Percentiles rank a stretch among this genome's conserved stretches.
Evolutionary conservation across 2,329 filamentous ascomycete species (phyloP).

Genomic region (Calonectria pseudoturangicola): DNA sequence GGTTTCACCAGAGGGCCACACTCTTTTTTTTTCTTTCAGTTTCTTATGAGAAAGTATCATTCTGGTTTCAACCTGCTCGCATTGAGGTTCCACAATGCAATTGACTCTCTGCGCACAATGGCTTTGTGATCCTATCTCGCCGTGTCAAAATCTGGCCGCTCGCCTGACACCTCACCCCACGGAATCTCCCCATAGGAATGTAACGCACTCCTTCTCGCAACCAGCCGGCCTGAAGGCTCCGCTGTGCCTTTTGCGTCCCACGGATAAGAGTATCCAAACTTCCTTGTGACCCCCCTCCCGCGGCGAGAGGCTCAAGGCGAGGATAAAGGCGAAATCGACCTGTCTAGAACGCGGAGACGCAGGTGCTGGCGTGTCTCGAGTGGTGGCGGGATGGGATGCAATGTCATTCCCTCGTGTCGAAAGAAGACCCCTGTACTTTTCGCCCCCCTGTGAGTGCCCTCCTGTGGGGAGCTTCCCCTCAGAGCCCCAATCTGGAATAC

Average conservation of each 20-base stretch:
- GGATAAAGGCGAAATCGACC: not conserved
- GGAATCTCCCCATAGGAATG: conserved; percentile 17
- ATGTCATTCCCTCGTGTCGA: conserved; percentile 35
- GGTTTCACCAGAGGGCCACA: not conserved
- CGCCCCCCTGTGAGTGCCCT: conserved; percentile 23
- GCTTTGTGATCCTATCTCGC: too few species aligned
- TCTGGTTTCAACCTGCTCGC: not conserved
- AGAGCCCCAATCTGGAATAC: not conserved
- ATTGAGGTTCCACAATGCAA: not conserved
- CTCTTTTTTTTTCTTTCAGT: not conserved
- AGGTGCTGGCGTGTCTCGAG: conserved; percentile 11
- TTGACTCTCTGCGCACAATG: not conserved
- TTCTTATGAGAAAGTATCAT: not conserved
- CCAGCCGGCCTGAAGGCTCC: not conserved
- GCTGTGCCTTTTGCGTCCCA: conserved; percentile 9
- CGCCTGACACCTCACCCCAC: conserved; percentile 29
- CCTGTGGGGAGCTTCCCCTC: conserved; percentile 42
- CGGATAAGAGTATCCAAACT: not conserved
- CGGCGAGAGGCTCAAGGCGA: conserved; percentile 20
- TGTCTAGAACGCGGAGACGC: conserved; percentile 47
- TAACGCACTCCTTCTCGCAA: not conserved
- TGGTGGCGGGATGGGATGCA: conserved; percentile 43
- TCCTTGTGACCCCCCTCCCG: not conserved
- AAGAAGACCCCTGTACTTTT: conserved; percentile 36
- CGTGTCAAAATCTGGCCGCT: not conserved